These are phyloP conservation scores for Fusarium caatingaense DNA, from an alignment of 2,329 filamentous ascomycete genomes.

Conservation along the genomic window DNA sequence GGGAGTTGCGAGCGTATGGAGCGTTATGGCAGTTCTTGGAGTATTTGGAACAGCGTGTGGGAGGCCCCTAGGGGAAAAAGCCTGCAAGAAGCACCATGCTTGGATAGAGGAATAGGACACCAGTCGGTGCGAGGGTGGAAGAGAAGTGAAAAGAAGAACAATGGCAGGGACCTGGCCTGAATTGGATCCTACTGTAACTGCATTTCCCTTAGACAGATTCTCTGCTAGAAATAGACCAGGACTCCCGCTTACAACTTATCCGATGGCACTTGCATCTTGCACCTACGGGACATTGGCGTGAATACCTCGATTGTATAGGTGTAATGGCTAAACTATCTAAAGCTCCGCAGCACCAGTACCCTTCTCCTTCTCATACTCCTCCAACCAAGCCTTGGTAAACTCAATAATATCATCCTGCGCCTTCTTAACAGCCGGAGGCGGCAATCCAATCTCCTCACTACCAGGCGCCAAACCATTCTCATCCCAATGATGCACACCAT, in stretches of 20 bases:
- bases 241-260: neutral
- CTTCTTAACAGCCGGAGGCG: conserved; percentile 67
- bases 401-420: conserved; percentile 68
- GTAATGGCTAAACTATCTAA: neutral
- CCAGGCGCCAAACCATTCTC: conserved; percentile 71
- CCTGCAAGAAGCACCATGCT: too few species aligned
- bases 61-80: too few species aligned
- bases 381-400: conserved; percentile 76
- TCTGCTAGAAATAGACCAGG: neutral
- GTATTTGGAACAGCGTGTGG: neutral
- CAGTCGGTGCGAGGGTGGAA: too few species aligned
- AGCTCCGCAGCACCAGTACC: conserved; percentile 12
- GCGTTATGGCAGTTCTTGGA: neutral
- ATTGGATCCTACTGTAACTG: neutral
- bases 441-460: conserved; percentile 69
- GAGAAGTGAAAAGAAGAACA: neutral
- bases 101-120: neutral
- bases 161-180: neutral
- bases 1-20: neutral
- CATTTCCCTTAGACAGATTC: neutral
- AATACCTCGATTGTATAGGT: neutral
- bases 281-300: fast-evolving
- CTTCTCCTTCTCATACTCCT: conserved; percentile 62
- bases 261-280: neutral
- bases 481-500: conserved; percentile 86